Evolutionary conservation across 2,329 filamentous ascomycete species (phyloP), one percentile per base, ranked within the genome.

Genomic region (Graphilbum fragrans): DNA sequence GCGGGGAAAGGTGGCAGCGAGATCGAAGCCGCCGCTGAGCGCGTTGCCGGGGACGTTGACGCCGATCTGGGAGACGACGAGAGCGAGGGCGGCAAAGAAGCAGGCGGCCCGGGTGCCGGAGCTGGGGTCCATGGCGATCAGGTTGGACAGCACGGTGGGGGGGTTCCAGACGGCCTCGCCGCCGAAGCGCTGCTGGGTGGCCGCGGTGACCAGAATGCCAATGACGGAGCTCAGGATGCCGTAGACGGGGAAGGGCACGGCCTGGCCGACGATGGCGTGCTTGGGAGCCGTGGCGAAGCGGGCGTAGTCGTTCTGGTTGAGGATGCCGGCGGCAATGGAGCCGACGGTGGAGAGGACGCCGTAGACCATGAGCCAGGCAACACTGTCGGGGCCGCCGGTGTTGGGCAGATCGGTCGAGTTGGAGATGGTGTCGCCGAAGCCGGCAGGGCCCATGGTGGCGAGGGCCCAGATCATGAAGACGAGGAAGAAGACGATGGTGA

Each of bases 11-110:
- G 74, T 54, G 1, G 64, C 68, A 0, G 71, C 64, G 42, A 75
- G 56, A 49, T 77, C 74, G 60, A 76, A 73, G 7, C 72, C 72
- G 3, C 63, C 60, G 0, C 64, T 65, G 47, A 71, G 62, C 2
- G 62, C 61, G 47, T 73, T 74, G 39, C 66, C 57, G 22, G 69
- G 58, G 16, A 59, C 56, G 46, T 64, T 62, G 48, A 68, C 62
- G 4, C 61, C 65, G 16, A 70, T 54, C 47, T 70, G 66, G n/a
- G 58, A 64, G 2, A 64, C 54, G 2, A 69, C 58, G 2, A 69
- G 53, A 0, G 62, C 65, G 12, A 63, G 48, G 3, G 61, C 62
- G 22, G 60, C 62, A 49, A 70, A 69, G 19, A 34, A 67, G 4
- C 59, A 59, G 1, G 55, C 65, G 2, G 66, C 65, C 4, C 67